Evolutionary conservation across 2,329 filamentous ascomycete species (phyloP), one percentile per base, ranked within the genome.

Genomic region (Pseudogymnoascus sp.): DNA sequence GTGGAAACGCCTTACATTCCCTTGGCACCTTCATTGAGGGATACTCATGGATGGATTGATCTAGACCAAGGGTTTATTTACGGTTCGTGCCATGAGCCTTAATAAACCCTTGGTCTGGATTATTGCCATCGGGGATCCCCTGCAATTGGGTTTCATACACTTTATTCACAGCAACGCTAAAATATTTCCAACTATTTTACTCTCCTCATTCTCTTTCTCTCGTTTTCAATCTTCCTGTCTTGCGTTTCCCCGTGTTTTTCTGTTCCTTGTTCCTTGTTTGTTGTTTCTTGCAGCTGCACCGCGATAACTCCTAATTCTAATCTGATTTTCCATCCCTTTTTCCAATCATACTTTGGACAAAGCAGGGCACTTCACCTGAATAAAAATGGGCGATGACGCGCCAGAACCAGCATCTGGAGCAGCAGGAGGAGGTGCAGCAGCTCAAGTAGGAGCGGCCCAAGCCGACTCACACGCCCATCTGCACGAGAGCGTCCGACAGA

Each of bases 401-500:
- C 24, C 24, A 29, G 50, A 24, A 59, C 14, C 50, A 31, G 24
- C 50, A 59, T 8, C 21, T 21, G 29, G 11, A 24, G 3, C n/a
- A 24, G 50, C n/a, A 24, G 50, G n/a, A 21, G 47, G 13, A 19
- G 44, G 26, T 19, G 47, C n/a, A n/a, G n/a, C n/a, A n/a, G n/a
- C n/a, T n/a, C n/a, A n/a, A 31, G 21, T 21, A 56, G 47, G 47
- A 33, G 50, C 11, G 16, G 50, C 26, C 26, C 14, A 16, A 29
- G 16, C 33, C 8, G 26, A 59, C 26, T 16, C 26, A 35, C 50
- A 59, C 21, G 16, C 26, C 26, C 26, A 59, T 35, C 31, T 59
- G 50, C 50, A 59, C 16, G 50, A 59, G 50, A 59, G 50, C 14
- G 50, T n/a, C n/a, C n/a, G n/a, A n/a, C n/a, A n/a, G n/a, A n/a